A percentile compares a stretch with the other conserved stretches of the same genome.
These are phyloP conservation scores for Monosporascus sp. DNA, from an alignment of 2,329 filamentous ascomycete genomes.

Conservation along the genomic window DNA sequence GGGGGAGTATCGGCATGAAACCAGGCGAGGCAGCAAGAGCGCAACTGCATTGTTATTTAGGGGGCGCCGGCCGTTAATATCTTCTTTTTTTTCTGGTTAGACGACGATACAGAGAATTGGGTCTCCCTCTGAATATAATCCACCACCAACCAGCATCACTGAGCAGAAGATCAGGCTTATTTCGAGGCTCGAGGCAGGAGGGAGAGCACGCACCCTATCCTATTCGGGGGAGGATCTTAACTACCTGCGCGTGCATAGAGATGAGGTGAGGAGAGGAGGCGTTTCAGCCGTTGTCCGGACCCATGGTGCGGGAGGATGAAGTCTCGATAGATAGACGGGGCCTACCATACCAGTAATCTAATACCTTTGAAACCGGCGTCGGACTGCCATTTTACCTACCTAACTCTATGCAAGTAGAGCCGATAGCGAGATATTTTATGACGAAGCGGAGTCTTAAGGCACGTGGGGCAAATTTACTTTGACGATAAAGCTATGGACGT, in stretches of 20 bases:
- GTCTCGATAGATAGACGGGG: conserved; percentile 19
- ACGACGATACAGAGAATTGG: neutral
- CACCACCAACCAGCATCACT: no score
- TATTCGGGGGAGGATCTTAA: neutral
- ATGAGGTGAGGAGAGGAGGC: neutral
- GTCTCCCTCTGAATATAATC: no score
- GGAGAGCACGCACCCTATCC: neutral
- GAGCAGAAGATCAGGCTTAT: no score
- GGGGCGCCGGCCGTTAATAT: neutral
- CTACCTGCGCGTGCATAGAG: neutral
- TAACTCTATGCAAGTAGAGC: no score
- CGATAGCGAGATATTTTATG: no score
- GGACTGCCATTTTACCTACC: no score
- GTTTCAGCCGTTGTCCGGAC: conserved; percentile 5
- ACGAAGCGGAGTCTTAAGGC: no score
- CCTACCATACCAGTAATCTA: conserved; percentile 26
- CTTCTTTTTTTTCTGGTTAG: neutral
- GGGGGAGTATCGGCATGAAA: neutral
- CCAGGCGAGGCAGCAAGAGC: neutral
- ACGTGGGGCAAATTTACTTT: no score
- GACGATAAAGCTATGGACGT: no score
- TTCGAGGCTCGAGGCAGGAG: neutral
- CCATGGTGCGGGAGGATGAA: conserved; percentile 14
- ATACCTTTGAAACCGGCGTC: conserved; percentile 12
- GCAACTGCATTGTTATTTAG: neutral